These are phyloP conservation scores for Ceriops decandra DNA, from an alignment of 345 rosid genomes.

Conservation along the genomic window DNA sequence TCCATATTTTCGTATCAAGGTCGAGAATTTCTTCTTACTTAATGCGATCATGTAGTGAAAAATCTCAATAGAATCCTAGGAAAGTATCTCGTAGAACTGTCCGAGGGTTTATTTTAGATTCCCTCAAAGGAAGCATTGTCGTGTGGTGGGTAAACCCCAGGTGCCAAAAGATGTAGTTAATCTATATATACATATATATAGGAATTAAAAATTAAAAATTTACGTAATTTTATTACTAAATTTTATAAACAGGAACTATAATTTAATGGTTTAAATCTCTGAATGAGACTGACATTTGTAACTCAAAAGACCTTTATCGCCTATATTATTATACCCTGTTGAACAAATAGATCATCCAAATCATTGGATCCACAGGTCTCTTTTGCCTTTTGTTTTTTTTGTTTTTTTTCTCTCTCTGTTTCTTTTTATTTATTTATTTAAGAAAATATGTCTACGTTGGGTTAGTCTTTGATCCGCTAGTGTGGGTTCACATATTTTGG, in stretches of 20 bases:
- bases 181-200: no score
- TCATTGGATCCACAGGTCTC: not conserved
- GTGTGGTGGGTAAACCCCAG: slow-evolving; percentile 17
- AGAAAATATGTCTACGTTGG: not conserved
- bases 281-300: slow-evolving; percentile 28
- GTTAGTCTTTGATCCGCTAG: not conserved
- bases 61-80: no score
- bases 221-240: no score
- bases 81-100: no score
- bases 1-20: no score
- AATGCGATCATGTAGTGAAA: no score
- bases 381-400: not conserved
- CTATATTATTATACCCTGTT: slow-evolving; percentile 1
- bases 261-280: slow-evolving; percentile 25
- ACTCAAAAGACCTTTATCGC: slow-evolving; percentile 3
- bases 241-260: not conserved
- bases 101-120: no score
- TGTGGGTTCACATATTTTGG: not conserved
- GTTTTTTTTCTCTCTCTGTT: no score
- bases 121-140: not conserved
- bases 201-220: no score
- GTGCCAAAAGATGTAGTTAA: slow-evolving; percentile 9
- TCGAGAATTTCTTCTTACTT: no score
- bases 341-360: slow-evolving; percentile 1
- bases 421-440: no score